Evolutionary conservation across 495 filamentous ascomycete species (phyloP).

Genomic region (Rhizodiscina lignyota): DNA sequence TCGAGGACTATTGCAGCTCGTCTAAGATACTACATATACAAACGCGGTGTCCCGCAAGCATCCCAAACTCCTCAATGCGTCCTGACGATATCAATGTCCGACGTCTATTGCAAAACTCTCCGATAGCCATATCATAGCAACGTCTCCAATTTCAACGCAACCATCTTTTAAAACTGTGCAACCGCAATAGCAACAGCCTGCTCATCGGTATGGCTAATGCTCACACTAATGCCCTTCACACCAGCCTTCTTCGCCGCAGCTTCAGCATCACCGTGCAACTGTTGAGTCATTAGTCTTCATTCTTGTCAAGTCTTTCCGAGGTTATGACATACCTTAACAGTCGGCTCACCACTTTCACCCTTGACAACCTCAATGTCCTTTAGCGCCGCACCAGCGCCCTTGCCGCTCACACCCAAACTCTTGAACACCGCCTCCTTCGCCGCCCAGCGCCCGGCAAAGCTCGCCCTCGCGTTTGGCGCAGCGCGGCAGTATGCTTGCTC

Average conservation of each 20-base stretch:
- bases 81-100: no score
- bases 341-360: slow-evolving; percentile 65
- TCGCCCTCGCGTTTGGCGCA: slow-evolving; percentile 59
- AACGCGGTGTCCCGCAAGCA: no score
- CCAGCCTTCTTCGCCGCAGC: slow-evolving; percentile 66
- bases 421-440: slow-evolving; percentile 99
- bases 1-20: no score
- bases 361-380: slow-evolving; percentile 87
- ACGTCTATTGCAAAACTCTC: no score
- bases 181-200: slow-evolving; percentile 90
- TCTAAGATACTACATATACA: no score
- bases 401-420: slow-evolving; percentile 71
- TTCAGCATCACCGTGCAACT: slow-evolving; percentile 77
- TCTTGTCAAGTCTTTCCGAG: not conserved
- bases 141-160: no score
- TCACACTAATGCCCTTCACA: slow-evolving; percentile 73
- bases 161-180: slow-evolving; percentile 40
- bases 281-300: slow-evolving; percentile 8
- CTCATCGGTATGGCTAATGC: slow-evolving; percentile 82
- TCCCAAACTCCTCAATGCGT: no score
- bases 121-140: no score
- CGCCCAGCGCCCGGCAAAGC: slow-evolving; percentile 86
- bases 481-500: slow-evolving; percentile 78
- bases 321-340: slow-evolving; percentile 57
- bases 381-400: slow-evolving; percentile 75